Conservation (phyloP, 257 asterid genomes). For the Jacaranda copaia region DNA sequence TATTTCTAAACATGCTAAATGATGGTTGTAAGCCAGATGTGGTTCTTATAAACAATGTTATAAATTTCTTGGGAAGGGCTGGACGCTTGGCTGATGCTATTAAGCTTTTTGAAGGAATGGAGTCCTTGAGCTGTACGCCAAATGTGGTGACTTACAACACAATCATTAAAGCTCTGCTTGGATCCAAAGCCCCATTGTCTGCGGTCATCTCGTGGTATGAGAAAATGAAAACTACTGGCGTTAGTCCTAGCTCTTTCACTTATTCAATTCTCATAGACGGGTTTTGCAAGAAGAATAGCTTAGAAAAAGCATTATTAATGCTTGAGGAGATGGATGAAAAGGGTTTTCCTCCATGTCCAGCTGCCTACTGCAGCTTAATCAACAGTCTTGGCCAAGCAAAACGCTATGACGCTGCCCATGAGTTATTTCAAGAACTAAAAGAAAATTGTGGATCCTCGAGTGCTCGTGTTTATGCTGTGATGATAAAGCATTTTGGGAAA, state of each 20-base stretch:
- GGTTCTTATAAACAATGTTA: conserved; percentile 78
- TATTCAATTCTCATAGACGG: conserved; percentile 92
- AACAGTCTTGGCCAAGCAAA: conserved; percentile 77
- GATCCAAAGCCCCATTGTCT: conserved; percentile 65
- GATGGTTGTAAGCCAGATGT: conserved; percentile 86
- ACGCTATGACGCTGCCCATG: conserved; percentile 79
- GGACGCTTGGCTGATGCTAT: conserved; percentile 70
- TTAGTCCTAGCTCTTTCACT: conserved; percentile 77
- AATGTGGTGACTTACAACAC: conserved; percentile 91
- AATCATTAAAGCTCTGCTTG: conserved; percentile 74
- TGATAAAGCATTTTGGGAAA: conserved; percentile 66
- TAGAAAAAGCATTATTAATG: conserved; percentile 76
- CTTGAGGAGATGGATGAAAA: conserved; percentile 97
- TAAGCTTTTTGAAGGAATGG: conserved; percentile 83
- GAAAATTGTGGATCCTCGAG: conserved; percentile 65
- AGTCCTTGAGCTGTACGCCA: conserved; percentile 67
- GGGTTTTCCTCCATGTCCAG: conserved; percentile 93
- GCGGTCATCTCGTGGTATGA: conserved; percentile 72
- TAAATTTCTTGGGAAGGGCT: conserved; percentile 74
- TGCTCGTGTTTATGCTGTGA: conserved; percentile 69
- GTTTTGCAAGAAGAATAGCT: conserved; percentile 76
- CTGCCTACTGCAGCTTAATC: conserved; percentile 96
- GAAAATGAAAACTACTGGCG: conserved; percentile 65
- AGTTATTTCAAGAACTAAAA: conserved; percentile 61
- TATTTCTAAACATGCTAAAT: conserved; percentile 63